phyloP scores from a whole-genome alignment of 2,329 filamentous ascomycete genomes.

The Clarireedia paspali region DNA sequence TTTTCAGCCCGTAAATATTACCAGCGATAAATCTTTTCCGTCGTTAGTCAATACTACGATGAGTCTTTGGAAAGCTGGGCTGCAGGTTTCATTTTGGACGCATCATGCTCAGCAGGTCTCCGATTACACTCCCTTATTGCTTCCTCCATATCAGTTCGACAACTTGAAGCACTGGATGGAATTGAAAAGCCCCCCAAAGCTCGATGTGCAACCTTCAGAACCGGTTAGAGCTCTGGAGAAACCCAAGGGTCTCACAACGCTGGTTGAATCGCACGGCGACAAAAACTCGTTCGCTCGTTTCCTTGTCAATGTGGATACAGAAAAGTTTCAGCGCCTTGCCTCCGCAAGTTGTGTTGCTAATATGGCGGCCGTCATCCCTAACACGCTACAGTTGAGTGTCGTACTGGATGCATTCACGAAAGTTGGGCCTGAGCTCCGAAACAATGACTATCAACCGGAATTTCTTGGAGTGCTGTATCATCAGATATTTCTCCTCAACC shows the following conservation, averaged over 20 bases:
- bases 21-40: not conserved
- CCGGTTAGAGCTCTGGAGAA: not conserved
- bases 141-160: slow-evolving; percentile 33
- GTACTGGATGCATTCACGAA: too few species aligned
- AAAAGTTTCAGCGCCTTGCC: too few species aligned
- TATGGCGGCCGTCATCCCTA: too few species aligned
- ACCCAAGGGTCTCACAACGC: not conserved
- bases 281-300: too few species aligned
- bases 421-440: too few species aligned
- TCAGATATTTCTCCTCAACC: too few species aligned
- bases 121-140: not conserved
- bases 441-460: too few species aligned
- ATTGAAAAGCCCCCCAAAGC: slow-evolving; percentile 7
- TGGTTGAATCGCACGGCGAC: too few species aligned
- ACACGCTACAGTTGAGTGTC: too few species aligned
- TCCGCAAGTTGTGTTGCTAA: too few species aligned
- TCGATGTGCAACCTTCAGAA: slow-evolving; percentile 7
- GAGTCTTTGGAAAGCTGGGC: slow-evolving; percentile 4
- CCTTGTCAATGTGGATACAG: too few species aligned
- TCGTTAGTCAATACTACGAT: not conserved
- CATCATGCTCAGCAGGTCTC: not conserved
- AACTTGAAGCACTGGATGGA: slow-evolving; percentile 29
- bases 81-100: not conserved
- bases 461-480: too few species aligned
- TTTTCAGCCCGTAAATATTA: not conserved